Base-by-base conservation (phyloP, 768 basidiomycete species). In the Naematelia aurantialba region DNA sequence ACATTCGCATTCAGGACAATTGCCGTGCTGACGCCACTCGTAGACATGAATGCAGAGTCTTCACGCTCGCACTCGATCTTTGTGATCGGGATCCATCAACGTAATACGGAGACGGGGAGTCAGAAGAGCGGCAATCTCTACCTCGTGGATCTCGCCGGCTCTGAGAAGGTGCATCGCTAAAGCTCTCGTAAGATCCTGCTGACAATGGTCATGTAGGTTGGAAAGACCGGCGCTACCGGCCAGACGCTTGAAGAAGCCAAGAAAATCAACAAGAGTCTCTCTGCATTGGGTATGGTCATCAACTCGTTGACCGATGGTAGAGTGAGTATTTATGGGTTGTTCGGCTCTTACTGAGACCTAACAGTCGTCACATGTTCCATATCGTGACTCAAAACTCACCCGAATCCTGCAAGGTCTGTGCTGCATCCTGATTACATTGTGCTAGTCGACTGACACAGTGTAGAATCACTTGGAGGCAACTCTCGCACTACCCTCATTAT, bases 21-120 rank as follows among this genome's bases (percentile, higher is more conserved):
- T 39, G 34, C 34, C 34, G 34, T 39, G 34, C 34, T 39, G 34
- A 39, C 17, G 8, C 34, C 8, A 8, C 34, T 8, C 8, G 13
- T 19, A 98, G 94, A 97, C 79, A 99, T 99, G 96, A 99, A 99
- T 78, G 93, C 94, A 58, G 94, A 99, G 79, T 92, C 90, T 52
- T 99, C 96, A 25, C 89, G 96, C 50, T 99, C 96, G 30, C 96
- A 99, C 78, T 96, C 96, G 11, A 99, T 99, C 71, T 98, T 99
- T 79, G 84, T 99, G 52, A 93, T 99, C 68, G 92, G 91, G 4
- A 96, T 99, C 63, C 87, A 93, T 67, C 96, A 98, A 78, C 83
- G 91, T 64, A 97, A 99, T 79, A 92, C 89, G 0, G 96, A 98
- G 70, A 88, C 87, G 2, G 96, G 96, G 12, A 89, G 91, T 48